Evolutionary conservation across 441 rosid species (phyloP).

Genomic region (Macaranga tanarius): DNA sequence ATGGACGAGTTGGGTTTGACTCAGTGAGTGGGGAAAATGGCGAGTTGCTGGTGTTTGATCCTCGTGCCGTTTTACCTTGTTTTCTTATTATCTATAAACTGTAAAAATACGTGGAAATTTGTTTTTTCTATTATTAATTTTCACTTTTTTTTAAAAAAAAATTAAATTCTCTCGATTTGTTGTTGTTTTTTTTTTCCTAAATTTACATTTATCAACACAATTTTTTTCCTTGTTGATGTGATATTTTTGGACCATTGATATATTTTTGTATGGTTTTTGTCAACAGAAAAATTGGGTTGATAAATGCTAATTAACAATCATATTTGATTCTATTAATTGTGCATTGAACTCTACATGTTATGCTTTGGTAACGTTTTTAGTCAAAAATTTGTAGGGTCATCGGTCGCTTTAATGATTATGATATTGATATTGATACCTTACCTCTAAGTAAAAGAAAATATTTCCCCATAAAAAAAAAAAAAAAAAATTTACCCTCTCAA

Average conservation of each 20-base stretch:
- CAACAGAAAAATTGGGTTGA: constrained; percentile 33
- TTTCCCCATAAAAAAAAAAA: too few species aligned
- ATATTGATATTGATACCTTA: not conserved
- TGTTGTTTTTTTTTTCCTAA: constrained; percentile 18
- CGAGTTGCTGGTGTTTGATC: constrained; percentile 83
- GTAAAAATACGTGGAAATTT: constrained; percentile 44
- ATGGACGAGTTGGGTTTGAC: constrained; percentile 59
- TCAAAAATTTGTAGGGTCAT: not conserved
- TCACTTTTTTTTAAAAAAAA: not conserved
- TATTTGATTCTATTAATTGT: not conserved
- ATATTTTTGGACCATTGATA: not conserved
- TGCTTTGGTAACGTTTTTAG: not conserved
- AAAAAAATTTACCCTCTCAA: not conserved
- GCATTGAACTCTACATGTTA: not conserved
- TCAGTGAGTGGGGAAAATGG: constrained; percentile 79
- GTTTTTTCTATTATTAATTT: constrained; percentile 3
- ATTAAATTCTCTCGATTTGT: constrained; percentile 1
- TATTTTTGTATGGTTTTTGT: not conserved
- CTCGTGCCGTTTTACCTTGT: constrained; percentile 87
- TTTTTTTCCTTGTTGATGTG: constrained; percentile 22
- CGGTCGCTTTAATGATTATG: not conserved
- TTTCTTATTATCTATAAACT: constrained; percentile 82
- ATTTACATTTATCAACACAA: constrained; percentile 49
- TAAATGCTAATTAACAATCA: constrained; percentile 32
- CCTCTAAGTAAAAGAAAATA: not conserved